Percentiles rank a stretch among this genome's conserved stretches.
Evolutionary conservation across 2,329 filamentous ascomycete genomes (phyloP).

Genomic region (Xylaria multiplex): DNA sequence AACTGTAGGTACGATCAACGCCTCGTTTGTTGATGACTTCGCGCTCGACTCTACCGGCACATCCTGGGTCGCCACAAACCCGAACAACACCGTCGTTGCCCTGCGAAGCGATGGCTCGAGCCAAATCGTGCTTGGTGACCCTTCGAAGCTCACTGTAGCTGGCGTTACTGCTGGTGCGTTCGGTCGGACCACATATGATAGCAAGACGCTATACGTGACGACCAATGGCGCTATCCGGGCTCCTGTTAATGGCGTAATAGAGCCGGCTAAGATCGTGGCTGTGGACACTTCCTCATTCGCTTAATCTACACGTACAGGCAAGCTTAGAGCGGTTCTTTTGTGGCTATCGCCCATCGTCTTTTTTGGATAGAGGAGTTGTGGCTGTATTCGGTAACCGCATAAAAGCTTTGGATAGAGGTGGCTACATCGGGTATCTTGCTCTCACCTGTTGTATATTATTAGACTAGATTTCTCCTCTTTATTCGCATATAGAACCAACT

Average conservation of each 20-base stretch:
- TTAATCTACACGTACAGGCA: not conserved
- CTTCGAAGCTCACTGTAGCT: conserved; percentile 35
- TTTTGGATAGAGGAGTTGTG: too few relatives aligned
- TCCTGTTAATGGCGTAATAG: conserved; percentile 40
- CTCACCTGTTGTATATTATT: too few relatives aligned
- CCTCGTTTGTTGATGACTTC: conserved; percentile 44
- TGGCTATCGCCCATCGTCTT: too few relatives aligned
- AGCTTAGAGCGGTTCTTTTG: too few relatives aligned
- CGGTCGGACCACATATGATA: conserved; percentile 37
- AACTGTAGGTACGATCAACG: conserved; percentile 35
- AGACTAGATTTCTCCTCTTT: too few relatives aligned
- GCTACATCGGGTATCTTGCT: too few relatives aligned
- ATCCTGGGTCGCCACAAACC: conserved; percentile 40
- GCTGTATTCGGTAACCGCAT: too few relatives aligned
- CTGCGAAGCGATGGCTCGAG: conserved; percentile 28
- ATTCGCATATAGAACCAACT: too few relatives aligned
- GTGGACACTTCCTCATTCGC: conserved; percentile 37
- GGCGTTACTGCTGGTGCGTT: conserved; percentile 40
- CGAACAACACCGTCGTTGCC: conserved; percentile 38
- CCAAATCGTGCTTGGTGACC: conserved; percentile 35
- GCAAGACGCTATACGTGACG: conserved; percentile 40
- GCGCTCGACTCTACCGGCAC: conserved; percentile 36
- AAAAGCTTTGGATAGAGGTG: too few relatives aligned
- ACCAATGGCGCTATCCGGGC: conserved; percentile 39
- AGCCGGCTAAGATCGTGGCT: conserved; percentile 46